Evolutionary conservation across 768 basidiomycete genomes (phyloP), one percentile per base, ranked within the genome.

Genomic region (Amanita fuliginea): DNA sequence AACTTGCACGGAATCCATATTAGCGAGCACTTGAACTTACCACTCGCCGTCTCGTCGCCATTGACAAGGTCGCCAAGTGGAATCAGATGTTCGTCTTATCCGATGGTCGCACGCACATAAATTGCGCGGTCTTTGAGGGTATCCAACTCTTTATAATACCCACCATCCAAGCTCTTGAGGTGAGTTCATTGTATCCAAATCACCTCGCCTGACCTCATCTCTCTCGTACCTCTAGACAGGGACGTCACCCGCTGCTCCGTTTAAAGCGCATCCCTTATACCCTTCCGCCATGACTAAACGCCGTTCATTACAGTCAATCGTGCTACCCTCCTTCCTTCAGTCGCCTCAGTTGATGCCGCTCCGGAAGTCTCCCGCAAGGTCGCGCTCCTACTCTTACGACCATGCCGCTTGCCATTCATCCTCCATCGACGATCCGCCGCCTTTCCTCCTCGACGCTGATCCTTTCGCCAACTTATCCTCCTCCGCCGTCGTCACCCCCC

Each of bases 401-500:
- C 8, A 49, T 16, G n/a, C n/a, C n/a, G n/a, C n/a, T n/a, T n/a
- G n/a, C 6, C 33, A 14, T 1, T 8, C 42, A 9, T 19, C 49
- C n/a, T 3, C 42, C 13, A 26, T 26, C 11, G 44, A 45, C 28
- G 45, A 45, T 28, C 34, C 39, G 8, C 21, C 51, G 4, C 35
- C 51, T 1, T 51, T 51, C 28, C 51, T 51, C 9, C 39, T 51
- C 18, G 51, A 51, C 30, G 51, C 46, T 10, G 51, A 51, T 24
- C 51, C 51, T 19, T 39, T 43, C 47, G 49, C 47, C 37, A 48
- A 41, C 18, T 49, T 49, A 30, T 8, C 44, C 9, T 30, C 43
- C 22, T 22, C 51, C 0, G 21, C 30, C 4, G 28, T 51, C 53
- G 37, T 42, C 59, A 56, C 42, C 63, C 63, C 37, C 44, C 36